These are phyloP conservation scores for Ammopiptanthus mongolicus DNA, from an alignment of 306 rosid species.

Conservation along the genomic window DNA sequence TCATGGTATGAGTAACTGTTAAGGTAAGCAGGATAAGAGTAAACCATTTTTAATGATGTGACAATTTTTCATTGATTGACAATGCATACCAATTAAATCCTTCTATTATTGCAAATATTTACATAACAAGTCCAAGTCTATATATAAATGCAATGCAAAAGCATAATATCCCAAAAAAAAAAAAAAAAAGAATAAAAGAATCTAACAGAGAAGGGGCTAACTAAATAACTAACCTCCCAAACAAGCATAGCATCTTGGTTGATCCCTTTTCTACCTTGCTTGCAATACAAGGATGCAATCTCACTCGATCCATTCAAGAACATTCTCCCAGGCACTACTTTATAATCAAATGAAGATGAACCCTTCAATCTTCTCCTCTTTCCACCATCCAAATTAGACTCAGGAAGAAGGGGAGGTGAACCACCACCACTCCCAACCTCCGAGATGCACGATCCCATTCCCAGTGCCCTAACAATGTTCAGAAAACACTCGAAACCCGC, in stretches of 20 bases:
- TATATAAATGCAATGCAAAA: neutral
- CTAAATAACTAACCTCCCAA: slow-evolving; percentile 69
- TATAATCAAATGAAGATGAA: slow-evolving; percentile 30
- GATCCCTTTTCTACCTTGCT: slow-evolving; percentile 84
- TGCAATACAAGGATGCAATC: slow-evolving; percentile 60
- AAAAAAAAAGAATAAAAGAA: neutral
- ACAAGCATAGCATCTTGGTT: slow-evolving; percentile 97
- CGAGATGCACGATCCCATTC: slow-evolving; percentile 86
- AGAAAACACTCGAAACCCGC: slow-evolving; percentile 79
- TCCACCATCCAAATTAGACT: slow-evolving; percentile 30
- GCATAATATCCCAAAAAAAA: neutral
- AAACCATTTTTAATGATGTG: too few species aligned
- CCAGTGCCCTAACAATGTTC: slow-evolving; percentile 78
- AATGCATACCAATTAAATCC: too few species aligned
- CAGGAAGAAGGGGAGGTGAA: slow-evolving; percentile 29
- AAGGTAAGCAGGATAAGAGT: too few species aligned
- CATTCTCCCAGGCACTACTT: slow-evolving; percentile 64
- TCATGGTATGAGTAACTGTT: too few species aligned
- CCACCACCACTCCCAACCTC: slow-evolving; percentile 24
- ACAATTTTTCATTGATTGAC: too few species aligned
- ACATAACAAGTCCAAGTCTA: neutral
- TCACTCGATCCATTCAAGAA: slow-evolving; percentile 69
- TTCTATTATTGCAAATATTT: neutral
- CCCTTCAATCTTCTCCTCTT: slow-evolving; percentile 45
- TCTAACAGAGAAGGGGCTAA: neutral